These are phyloP conservation scores for Fusarium sp. DNA, from an alignment of 2,329 filamentous ascomycete genomes.

Conservation along the genomic window DNA sequence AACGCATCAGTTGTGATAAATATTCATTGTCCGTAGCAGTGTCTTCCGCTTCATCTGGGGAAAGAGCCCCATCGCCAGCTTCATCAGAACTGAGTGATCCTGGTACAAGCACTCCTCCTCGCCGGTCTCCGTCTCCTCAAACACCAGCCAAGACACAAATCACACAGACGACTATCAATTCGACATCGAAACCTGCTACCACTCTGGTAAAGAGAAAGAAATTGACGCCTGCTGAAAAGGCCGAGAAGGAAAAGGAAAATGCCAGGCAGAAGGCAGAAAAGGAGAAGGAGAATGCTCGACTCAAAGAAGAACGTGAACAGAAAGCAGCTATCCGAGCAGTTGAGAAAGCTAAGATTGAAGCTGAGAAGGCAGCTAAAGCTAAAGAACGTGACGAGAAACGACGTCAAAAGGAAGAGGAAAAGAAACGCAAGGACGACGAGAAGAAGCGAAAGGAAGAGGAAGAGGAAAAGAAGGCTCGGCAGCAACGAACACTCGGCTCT, in stretches of 20 bases:
- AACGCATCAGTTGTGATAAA: not conserved
- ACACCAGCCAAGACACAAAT: conserved; percentile 44
- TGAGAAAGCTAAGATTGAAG: conserved; percentile 46
- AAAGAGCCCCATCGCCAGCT: conserved; percentile 43
- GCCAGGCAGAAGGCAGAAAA: conserved; percentile 48
- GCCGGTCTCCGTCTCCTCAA: conserved; percentile 49
- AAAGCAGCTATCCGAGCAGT: conserved; percentile 39
- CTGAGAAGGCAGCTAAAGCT: conserved; percentile 51
- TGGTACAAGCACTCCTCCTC: conserved; percentile 53
- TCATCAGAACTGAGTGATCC: conserved; percentile 54
- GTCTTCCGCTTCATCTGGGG: conserved; percentile 37
- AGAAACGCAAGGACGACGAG: conserved; percentile 53
- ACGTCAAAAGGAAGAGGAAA: conserved; percentile 49
- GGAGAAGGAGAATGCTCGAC: conserved; percentile 53
- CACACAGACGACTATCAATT: conserved; percentile 1
- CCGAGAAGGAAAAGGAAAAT: conserved; percentile 50
- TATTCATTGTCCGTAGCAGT: conserved; percentile 37
- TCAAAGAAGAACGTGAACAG: conserved; percentile 50
- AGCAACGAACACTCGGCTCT: conserved; percentile 57
- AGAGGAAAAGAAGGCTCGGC: conserved; percentile 61
- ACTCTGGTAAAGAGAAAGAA: conserved; percentile 54
- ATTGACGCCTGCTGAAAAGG: conserved; percentile 53
- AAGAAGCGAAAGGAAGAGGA: conserved; percentile 61
- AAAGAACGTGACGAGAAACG: conserved; percentile 53
- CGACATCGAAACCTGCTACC: conserved; percentile 35